phyloP scores from a whole-genome alignment of 768 basidiomycete genomes.

The Fomitopsis pulvina region DNA sequence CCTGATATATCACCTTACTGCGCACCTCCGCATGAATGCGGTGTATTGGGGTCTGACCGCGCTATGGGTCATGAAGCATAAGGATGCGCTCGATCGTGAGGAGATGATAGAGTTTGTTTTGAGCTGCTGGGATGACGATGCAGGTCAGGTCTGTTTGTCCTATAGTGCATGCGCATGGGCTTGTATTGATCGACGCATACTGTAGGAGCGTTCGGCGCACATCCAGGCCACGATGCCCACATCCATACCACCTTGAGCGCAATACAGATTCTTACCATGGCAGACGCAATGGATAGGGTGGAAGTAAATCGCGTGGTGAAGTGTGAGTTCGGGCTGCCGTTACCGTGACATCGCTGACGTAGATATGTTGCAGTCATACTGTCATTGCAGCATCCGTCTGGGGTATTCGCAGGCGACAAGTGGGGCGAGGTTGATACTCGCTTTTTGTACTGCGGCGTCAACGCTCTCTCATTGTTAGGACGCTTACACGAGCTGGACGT shows the following conservation, averaged over 20 bases:
- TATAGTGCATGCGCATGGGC: neutral
- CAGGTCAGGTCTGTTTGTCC: constrained; percentile 42
- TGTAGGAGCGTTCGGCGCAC: constrained; percentile 85
- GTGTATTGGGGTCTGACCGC: constrained; percentile 96
- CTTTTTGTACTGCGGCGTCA: constrained; percentile 85
- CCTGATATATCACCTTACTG: constrained; percentile 81
- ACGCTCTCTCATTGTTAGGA: constrained; percentile 75
- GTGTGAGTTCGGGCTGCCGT: constrained; percentile 44
- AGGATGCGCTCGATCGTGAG: constrained; percentile 73
- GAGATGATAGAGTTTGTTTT: constrained; percentile 88
- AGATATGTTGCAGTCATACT: constrained; percentile 48
- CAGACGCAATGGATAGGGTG: constrained; percentile 70
- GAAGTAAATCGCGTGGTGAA: constrained; percentile 64
- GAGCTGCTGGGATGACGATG: constrained; percentile 92
- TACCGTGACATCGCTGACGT: neutral
- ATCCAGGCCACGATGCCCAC: constrained; percentile 91
- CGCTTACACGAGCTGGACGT: constrained; percentile 60
- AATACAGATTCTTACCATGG: constrained; percentile 85
- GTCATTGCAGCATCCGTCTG: constrained; percentile 78
- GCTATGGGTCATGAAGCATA: constrained; percentile 68
- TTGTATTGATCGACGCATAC: neutral
- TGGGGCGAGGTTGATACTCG: constrained; percentile 94
- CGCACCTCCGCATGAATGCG: constrained; percentile 92
- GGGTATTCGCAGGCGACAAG: constrained; percentile 82
- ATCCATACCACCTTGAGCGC: constrained; percentile 83